These are phyloP conservation scores for Baudoinia panamericana DNA, from an alignment of 495 filamentous ascomycete genomes.

Conservation along the genomic window DNA sequence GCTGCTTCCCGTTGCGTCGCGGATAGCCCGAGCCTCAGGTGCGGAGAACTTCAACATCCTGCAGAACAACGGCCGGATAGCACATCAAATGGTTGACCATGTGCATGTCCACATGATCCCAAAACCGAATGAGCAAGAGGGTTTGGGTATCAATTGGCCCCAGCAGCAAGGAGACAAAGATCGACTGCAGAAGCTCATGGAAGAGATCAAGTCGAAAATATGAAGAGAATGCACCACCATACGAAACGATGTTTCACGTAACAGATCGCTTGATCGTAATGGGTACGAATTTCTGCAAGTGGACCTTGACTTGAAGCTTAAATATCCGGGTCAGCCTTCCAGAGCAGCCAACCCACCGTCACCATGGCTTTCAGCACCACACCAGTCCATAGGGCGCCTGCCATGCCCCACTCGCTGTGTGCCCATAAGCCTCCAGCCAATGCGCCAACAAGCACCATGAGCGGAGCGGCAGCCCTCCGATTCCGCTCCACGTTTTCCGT, in stretches of 20 bases:
- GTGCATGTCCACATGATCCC: slow-evolving; percentile 90
- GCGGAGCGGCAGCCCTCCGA: slow-evolving; percentile 42
- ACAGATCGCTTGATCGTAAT: too few species aligned
- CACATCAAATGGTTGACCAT: slow-evolving; percentile 92
- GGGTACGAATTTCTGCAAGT: too few species aligned
- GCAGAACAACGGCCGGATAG: slow-evolving; percentile 88
- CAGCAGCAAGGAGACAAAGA: slow-evolving; percentile 66
- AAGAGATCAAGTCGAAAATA: slow-evolving; percentile 82
- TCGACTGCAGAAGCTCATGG: slow-evolving; percentile 60
- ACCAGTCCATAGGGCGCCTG: slow-evolving; percentile 46
- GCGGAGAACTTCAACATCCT: slow-evolving; percentile 80
- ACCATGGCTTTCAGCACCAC: slow-evolving; percentile 9
- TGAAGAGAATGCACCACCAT: slow-evolving; percentile 30
- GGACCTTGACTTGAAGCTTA: too few species aligned
- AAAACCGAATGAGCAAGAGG: slow-evolving; percentile 78
- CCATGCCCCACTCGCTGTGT: slow-evolving; percentile 42
- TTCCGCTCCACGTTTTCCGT: slow-evolving; percentile 44
- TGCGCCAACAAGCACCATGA: slow-evolving; percentile 46
- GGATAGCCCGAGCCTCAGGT: slow-evolving; percentile 62
- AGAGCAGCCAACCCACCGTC: slow-evolving; percentile 12
- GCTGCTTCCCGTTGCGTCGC: slow-evolving; percentile 73
- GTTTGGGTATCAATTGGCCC: slow-evolving; percentile 72
- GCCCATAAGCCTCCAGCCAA: slow-evolving; percentile 47
- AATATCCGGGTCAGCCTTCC: slow-evolving; percentile 14
- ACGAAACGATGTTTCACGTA: too few species aligned